Base-by-base conservation (phyloP, 2,329 filamentous ascomycete genomes). In the Karstenula rhodostoma region DNA sequence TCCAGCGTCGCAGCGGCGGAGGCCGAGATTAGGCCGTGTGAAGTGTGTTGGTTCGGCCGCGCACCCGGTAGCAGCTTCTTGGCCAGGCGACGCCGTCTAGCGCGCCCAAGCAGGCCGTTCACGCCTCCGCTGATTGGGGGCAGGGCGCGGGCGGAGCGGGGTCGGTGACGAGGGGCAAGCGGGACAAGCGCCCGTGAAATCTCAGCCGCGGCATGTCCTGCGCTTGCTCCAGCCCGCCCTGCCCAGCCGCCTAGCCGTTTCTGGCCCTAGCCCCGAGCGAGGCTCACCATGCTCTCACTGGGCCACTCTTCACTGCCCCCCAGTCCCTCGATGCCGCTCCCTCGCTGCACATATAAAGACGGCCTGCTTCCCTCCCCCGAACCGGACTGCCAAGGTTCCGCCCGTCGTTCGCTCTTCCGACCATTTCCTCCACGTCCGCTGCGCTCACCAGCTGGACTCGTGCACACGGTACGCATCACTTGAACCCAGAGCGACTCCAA, bases 401-500 rank as follows among this genome's bases (percentile, higher is more conserved):
- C 46, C 44, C 43, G 42, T 42, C 23, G 23, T 29, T 44, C 25
- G 44, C 49, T 23, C 32, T 33, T 10, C 44, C 27, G 32, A 44
- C 32, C 33, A 22, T 15, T 23, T 56, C 44, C 9, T 52, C 47
- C 43, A 56, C 53, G 53, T 56, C 53, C 53, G 19, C 32, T 46
- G 37, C 17, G 15, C 37, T 52, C 3, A 19, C 33, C 29, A 50
- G 52, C 12, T 10, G 44, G 54, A 40, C 44, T 49, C 44, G 25
- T 55, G 27, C 52, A 1, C 44, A 29, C 33, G 29, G 25, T 40
- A 19, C 42, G 43, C 53, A 25, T 48, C 51, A 55, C 56, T 56
- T 54, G 37, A 40, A 49, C 52, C 57, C 57, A 61, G 53, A 65
- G 62, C 66, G 48, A 67, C 29, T 32, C 29, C 8, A 32, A 5